Evolutionary conservation across 2,329 filamentous ascomycete genomes (phyloP).

Genomic region (Phaeoacremonium minimum): DNA sequence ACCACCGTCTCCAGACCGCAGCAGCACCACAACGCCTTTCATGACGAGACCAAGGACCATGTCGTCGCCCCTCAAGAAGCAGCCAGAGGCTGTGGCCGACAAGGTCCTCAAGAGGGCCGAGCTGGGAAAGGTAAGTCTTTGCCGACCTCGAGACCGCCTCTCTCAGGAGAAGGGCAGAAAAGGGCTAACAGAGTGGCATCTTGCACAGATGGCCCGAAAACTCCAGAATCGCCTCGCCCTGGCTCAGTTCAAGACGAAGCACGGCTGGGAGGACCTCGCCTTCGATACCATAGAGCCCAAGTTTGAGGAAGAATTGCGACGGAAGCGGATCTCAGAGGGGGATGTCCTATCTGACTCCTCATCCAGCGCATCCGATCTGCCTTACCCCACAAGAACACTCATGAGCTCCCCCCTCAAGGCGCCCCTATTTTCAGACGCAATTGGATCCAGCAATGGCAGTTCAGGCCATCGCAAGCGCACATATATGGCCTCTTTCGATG

Average conservation of each 20-base stretch:
- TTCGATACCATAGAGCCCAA: constrained; percentile 83
- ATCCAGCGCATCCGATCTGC: constrained; percentile 74
- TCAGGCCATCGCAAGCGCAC: constrained; percentile 62
- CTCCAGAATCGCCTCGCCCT: constrained; percentile 91
- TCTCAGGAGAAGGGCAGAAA: constrained; percentile 9
- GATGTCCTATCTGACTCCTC: constrained; percentile 85
- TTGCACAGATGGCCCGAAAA: constrained; percentile 77
- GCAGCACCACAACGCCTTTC: too few species aligned
- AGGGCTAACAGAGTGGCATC: neutral
- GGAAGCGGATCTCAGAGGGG: constrained; percentile 63
- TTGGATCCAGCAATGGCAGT: constrained; percentile 66
- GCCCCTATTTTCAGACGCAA: constrained; percentile 78
- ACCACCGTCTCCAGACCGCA: too few species aligned
- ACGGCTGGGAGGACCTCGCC: constrained; percentile 89
- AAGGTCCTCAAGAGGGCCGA: constrained; percentile 69
- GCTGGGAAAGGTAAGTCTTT: constrained; percentile 64
- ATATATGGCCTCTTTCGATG: constrained; percentile 55
- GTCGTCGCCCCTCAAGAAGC: constrained; percentile 59
- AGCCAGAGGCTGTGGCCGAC: constrained; percentile 61
- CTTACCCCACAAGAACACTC: constrained; percentile 62
- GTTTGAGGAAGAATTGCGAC: constrained; percentile 73
- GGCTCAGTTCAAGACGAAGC: constrained; percentile 94
- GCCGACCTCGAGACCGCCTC: constrained; percentile 1
- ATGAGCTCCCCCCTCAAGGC: constrained; percentile 84
- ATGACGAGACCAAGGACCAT: constrained; percentile 40